A percentile compares a stretch with the other conserved stretches of the same genome.
Conservation (phyloP, 176 grass and related monocot genomes). For the Eragrostis curvula region DNA sequence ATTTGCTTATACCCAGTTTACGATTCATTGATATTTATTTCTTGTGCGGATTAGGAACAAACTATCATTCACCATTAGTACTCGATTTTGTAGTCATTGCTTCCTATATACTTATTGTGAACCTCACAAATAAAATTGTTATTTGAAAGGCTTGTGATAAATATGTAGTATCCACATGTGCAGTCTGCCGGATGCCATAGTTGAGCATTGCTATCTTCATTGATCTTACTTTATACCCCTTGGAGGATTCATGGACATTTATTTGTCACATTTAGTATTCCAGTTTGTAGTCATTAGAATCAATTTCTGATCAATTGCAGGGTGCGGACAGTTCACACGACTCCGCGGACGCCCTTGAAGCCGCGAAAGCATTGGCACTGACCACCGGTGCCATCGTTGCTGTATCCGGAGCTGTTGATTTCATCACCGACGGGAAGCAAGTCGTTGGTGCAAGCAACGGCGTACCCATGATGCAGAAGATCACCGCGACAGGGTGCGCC, state of each 20-base stretch:
- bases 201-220: slow-evolving; percentile 4
- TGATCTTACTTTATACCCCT: neutral
- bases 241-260: neutral
- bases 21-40: no score
- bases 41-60: no score
- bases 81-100: neutral
- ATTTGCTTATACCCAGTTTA: no score
- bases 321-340: slow-evolving; percentile 75
- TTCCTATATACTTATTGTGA: neutral
- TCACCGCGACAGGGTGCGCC: slow-evolving; percentile 76
- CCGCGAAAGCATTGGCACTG: slow-evolving; percentile 62
- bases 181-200: neutral
- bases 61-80: no score
- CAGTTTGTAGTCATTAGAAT: neutral
- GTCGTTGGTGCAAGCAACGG: slow-evolving; percentile 60
- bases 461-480: slow-evolving; percentile 85
- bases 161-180: neutral
- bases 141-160: neutral
- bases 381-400: slow-evolving; percentile 56
- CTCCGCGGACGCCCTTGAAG: slow-evolving; percentile 63
- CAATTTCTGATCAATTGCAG: slow-evolving; percentile 44
- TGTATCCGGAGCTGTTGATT: slow-evolving; percentile 75
- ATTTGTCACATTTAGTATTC: neutral
- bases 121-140: neutral
- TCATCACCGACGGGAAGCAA: slow-evolving; percentile 61